Conservation (phyloP, 2,329 filamentous ascomycete species). For the Pseudogymnoascus sp. region DNA sequence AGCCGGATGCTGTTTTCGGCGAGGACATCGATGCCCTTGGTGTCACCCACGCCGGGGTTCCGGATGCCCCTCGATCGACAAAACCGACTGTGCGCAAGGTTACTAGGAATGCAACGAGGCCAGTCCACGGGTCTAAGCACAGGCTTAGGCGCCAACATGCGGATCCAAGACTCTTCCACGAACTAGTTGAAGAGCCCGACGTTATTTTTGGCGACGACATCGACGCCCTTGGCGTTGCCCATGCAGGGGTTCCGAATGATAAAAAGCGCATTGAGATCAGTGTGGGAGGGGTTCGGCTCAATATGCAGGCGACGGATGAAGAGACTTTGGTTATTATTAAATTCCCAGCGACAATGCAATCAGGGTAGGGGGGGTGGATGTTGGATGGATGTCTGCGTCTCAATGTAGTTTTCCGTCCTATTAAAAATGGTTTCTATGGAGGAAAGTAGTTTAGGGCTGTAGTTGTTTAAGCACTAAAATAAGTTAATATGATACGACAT, state of each 20-base stretch:
- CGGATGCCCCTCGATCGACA: background rate
- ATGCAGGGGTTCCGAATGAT: background rate
- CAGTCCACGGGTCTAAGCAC: background rate
- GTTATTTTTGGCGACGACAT: background rate
- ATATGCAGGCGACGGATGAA: background rate
- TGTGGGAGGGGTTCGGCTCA: background rate
- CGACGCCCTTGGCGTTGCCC: background rate
- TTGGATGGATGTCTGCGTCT: background rate
- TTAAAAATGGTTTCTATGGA: background rate
- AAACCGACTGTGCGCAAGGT: background rate
- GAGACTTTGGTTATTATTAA: background rate
- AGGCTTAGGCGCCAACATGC: background rate
- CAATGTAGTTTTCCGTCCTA: background rate
- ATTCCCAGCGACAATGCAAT: background rate
- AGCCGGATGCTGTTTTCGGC: background rate
- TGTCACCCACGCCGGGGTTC: background rate
- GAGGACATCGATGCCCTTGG: background rate
- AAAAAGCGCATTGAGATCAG: background rate
- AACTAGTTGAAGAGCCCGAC: background rate
- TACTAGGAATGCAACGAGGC: background rate
- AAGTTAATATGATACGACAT: background rate
- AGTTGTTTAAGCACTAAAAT: background rate
- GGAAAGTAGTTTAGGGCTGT: background rate
- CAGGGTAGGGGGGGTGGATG: background rate
- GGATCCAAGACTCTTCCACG: background rate